Base-by-base conservation (phyloP, 1,284 basidiomycete species). In the Naganishia liquefaciens region DNA sequence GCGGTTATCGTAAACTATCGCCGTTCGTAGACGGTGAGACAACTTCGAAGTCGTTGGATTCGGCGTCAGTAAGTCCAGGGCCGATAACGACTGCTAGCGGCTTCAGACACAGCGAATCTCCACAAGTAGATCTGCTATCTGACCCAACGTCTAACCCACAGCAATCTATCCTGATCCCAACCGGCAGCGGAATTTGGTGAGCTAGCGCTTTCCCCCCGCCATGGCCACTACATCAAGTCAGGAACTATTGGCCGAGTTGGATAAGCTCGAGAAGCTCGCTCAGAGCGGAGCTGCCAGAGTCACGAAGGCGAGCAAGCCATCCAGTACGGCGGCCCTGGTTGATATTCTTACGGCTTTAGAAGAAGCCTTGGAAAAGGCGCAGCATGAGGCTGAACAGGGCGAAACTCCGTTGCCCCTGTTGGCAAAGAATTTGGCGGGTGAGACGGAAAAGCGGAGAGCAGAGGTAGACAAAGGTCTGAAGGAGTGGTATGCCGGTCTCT, bases 391-490 rank as follows among this genome's bases (percentile, higher is more conserved):
- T 33, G 17, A 27, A 37, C 46, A 60, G 21, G 46, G 49, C 37
- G 33, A 47, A 17, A 30, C 25, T 3, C 37, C 57, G 1, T 40
- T 60, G 11, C 57, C 57, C 3, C 25, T 40, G 23, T 17, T 60
- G 17, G 33, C 47, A 13, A 61, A 60, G 57, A 39, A 28, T 10
- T 77, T 93, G 25, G 80, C 83, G 25, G 84, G 84, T 73, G 81
- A 81, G 2, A 81, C 90, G 2, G 88, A 89, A 47, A 76, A 81
- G 2, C 85, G 81, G 74, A 92, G 89, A 85, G 91, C 88, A 76
- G 90, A 91, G 64, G 82, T 93, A 0, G 91, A 93, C 68, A 89
- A 92, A 53, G 84, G 87, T 1, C 86, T 93, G 81, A 95, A 93
- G 77, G 91, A 91, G 70, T 84, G 92, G 60, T 91, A 93, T 73